A percentile compares a stretch with the other conserved stretches of the same genome.
phyloP scores from a whole-genome alignment of 176 grass and related monocot genomes.

The Bolboschoenus planiculmis region DNA sequence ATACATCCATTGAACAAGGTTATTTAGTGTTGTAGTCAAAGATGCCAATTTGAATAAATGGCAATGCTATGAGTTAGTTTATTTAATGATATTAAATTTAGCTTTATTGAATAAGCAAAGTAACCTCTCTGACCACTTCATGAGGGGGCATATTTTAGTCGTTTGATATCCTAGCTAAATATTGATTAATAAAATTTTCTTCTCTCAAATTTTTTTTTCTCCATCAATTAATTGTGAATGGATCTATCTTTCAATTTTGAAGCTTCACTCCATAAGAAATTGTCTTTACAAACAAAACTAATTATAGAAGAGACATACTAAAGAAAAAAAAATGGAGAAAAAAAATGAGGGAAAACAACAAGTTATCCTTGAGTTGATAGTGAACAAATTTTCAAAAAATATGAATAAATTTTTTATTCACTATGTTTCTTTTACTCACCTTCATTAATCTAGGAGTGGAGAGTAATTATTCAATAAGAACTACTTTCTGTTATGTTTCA shows the following conservation, averaged over 20 bases:
- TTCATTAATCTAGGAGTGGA: neutral
- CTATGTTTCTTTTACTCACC: neutral
- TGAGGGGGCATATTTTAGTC: neutral
- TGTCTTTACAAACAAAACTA: neutral
- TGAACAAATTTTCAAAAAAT: neutral
- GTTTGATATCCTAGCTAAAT: neutral
- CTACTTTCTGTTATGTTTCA: neutral
- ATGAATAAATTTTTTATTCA: neutral
- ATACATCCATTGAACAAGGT: neutral
- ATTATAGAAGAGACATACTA: neutral
- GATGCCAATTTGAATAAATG: neutral
- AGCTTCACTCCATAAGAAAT: neutral
- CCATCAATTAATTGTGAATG: neutral
- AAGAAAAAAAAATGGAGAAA: neutral
- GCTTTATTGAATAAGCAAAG: neutral
- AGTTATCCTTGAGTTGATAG: neutral
- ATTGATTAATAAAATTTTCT: neutral
- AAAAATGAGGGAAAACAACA: neutral
- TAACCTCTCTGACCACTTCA: neutral
- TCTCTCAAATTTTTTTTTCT: neutral
- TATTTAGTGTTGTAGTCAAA: neutral
- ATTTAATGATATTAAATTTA: neutral
- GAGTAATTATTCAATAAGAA: neutral
- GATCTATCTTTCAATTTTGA: neutral
- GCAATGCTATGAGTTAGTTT: neutral